Evolutionary conservation across 768 basidiomycete species (phyloP).

Genomic region (Cystofilobasidium macerans): DNA sequence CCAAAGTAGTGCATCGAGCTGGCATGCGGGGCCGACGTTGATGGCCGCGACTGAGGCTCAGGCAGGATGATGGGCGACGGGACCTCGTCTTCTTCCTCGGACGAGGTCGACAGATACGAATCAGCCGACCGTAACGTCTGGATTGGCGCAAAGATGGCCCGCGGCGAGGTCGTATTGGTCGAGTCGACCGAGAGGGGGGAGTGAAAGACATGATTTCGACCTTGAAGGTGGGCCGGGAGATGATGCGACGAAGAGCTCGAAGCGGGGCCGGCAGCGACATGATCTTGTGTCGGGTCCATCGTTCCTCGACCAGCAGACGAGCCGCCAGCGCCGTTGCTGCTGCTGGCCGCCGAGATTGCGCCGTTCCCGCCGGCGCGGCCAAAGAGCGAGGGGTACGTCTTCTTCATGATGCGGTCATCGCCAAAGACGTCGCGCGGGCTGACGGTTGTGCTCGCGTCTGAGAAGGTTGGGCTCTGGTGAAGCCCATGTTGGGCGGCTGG

Average conservation of each 20-base stretch:
- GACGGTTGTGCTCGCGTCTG: slow-evolving; percentile 22
- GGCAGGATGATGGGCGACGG: slow-evolving; percentile 19
- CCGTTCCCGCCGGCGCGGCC: background rate
- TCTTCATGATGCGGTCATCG: slow-evolving; percentile 18
- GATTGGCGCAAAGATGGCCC: background rate
- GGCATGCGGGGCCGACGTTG: background rate
- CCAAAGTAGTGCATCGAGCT: slow-evolving; percentile 9
- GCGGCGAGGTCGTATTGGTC: background rate
- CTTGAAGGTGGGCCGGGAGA: background rate
- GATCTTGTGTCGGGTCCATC: background rate
- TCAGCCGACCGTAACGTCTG: slow-evolving; percentile 10
- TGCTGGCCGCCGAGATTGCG: background rate
- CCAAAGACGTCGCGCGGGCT: slow-evolving; percentile 22
- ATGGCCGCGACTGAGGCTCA: slow-evolving; percentile 10
- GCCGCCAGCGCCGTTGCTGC: background rate
- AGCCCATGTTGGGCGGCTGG: background rate
- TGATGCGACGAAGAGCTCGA: background rate
- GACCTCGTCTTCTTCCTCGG: slow-evolving; percentile 21
- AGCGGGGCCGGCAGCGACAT: background rate
- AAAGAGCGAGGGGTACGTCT: slow-evolving; percentile 22
- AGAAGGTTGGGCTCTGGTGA: background rate
- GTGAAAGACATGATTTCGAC: background rate
- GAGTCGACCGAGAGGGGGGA: slow-evolving; percentile 1
- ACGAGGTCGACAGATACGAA: slow-evolving; percentile 20
- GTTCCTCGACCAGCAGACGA: background rate